Conservation (phyloP, 176 grass and related monocot species). For the Melocanna baccifera region DNA sequence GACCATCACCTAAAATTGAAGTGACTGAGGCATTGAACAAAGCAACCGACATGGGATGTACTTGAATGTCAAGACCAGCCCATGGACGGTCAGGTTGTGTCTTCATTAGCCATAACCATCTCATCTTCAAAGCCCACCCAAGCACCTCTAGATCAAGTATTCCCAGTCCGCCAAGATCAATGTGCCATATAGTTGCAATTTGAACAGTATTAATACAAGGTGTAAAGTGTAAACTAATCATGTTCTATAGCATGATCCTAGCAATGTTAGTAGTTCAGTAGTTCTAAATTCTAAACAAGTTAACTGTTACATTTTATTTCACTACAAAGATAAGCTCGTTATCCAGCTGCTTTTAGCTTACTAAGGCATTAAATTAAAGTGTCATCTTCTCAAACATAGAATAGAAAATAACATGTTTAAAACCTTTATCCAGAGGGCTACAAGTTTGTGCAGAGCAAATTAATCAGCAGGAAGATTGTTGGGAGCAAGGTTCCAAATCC, state of each 20-base stretch:
- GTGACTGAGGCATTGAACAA: too few species aligned
- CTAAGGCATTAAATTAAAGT: background rate
- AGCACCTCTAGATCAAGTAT: too few species aligned
- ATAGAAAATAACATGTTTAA: background rate
- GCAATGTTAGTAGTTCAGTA: background rate
- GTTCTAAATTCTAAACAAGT: conserved; percentile 1
- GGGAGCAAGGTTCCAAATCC: too few species aligned
- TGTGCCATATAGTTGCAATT: background rate
- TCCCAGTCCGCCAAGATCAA: too few species aligned
- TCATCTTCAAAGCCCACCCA: too few species aligned
- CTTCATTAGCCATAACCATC: too few species aligned
- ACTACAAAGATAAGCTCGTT: background rate
- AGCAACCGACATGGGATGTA: too few species aligned
- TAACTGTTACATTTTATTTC: background rate
- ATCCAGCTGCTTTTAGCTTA: conserved; percentile 12
- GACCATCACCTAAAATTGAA: too few species aligned
- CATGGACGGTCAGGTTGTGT: too few species aligned
- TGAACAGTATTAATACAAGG: background rate
- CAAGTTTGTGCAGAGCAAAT: background rate
- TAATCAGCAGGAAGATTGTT: background rate
- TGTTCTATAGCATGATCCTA: background rate
- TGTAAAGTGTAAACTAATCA: background rate
- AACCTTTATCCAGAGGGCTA: background rate
- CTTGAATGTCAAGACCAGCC: too few species aligned
- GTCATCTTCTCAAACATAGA: background rate